Evolutionary conservation across 2,329 filamentous ascomycete genomes (phyloP), one percentile per base, ranked within the genome.

Genomic region (Talaromyces sp.): DNA sequence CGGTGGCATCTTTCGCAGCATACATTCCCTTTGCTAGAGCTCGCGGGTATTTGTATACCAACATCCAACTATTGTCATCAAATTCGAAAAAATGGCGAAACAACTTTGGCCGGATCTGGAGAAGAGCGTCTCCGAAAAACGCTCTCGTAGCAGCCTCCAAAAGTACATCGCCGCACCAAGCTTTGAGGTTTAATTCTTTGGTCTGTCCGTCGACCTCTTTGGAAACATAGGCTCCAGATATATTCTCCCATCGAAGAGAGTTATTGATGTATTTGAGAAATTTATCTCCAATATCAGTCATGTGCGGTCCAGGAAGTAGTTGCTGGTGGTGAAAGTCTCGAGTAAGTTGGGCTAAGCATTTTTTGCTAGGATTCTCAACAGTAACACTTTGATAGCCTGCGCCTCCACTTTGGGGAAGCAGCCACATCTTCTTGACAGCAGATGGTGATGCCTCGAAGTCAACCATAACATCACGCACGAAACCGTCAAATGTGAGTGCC

Each of bases 71-170:
- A 17, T 19, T 27, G 10, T 27, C 35, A 27, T 56, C 54, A 27
- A 56, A 48, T 32, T 3, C 38, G 17, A 43, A 56, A 27, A 56
- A 56, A 5, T 46, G 26, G n/a, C 46, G 24, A 11, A 43, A 43
- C 19, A 56, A 19, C 8, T 43, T 12, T 26, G 54, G 54, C 6
- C 43, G 31, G 35, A 56, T 56, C 14, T 56, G 24, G 3, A 53
- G 27, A 24, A 58, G 46, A 5, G 46, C 21, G 9, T 58, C 56
- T 41, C 56, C 56, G 51, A 58, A 58, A 26, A 51, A 58, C 9
- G 46, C 46, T n/a, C 29, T 32, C 32, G 46, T 52, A 19, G 46
- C 46, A 52, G 46, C 46, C 21, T 52, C 46, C 6, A 58, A 41
- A n/a, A 58, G 46, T 7, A 53, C 29, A 24, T 58, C 46, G 19